Evolutionary conservation across 768 basidiomycete genomes (phyloP).

Genomic region (Agaricus sinodeliciosus): DNA sequence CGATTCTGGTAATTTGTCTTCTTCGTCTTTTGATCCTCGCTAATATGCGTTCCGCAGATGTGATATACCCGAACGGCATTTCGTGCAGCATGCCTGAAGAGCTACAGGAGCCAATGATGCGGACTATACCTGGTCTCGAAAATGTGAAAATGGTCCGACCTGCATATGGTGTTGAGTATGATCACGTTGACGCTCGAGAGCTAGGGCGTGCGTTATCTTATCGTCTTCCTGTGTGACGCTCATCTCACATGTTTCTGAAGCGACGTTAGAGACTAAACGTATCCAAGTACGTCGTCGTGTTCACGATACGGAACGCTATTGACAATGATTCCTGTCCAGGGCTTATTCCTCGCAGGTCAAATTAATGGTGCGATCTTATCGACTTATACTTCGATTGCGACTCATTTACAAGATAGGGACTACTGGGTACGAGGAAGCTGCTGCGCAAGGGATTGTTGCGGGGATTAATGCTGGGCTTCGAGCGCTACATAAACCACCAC

Average conservation of each 20-base stretch:
- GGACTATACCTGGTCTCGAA: slow-evolving; percentile 80
- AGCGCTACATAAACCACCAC: slow-evolving; percentile 45
- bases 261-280: slow-evolving; percentile 80
- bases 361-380: slow-evolving; percentile 58
- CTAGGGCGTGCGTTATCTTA: slow-evolving; percentile 47
- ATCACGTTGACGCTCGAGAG: slow-evolving; percentile 83
- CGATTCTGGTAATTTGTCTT: slow-evolving; percentile 53
- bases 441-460: slow-evolving; percentile 83
- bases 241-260: slow-evolving; percentile 26
- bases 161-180: slow-evolving; percentile 92
- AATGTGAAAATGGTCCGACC: slow-evolving; percentile 78
- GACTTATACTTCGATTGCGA: background rate
- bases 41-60: slow-evolving; percentile 35
- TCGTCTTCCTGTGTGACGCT: background rate
- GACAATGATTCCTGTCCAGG: slow-evolving; percentile 29
- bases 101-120: slow-evolving; percentile 75
- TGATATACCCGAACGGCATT: slow-evolving; percentile 88
- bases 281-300: slow-evolving; percentile 45
- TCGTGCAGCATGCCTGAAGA: slow-evolving; percentile 87
- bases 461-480: slow-evolving; percentile 83
- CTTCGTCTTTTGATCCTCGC: slow-evolving; percentile 1
- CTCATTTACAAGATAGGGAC: slow-evolving; percentile 42
- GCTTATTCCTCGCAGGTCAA: slow-evolving; percentile 84
- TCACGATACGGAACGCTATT: background rate
- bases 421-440: slow-evolving; percentile 93